Evolutionary conservation across 805 yeast species (phyloP), one percentile per base, ranked within the genome.

Genomic region (Yamadazyma paraphyllophila): DNA sequence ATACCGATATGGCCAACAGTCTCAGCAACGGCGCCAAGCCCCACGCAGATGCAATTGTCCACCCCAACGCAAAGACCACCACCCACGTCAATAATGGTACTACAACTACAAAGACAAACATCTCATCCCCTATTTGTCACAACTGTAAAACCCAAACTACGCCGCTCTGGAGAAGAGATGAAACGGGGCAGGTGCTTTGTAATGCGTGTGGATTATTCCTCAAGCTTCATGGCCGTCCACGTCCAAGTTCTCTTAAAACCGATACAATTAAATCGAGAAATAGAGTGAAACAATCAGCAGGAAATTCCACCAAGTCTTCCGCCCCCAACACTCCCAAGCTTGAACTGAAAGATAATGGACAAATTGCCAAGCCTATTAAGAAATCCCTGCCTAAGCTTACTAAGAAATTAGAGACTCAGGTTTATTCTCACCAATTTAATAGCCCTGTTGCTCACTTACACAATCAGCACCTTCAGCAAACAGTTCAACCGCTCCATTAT

Each of bases 141-240:
- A 91, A 91, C 65, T 91, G 98, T 69, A 79, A 84, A 58, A 91
- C 98, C 1, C 86, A 89, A 47, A 91, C 94, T 1, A 91, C 98
- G 2, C 97, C 98, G 1, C 71, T 91, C 25, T 91, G 97, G 97
- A 78, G 97, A 65, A 76, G 97, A 52, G 97, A 91, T 66, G 97
- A 90, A 58, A 80, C 87, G 9, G 69, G 69, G 13, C 76, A 71
- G 56, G 96, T 91, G 29, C 74, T 91, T 39, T 91, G 98, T 65
- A 91, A 91, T 68, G 98, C 98, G 8, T 89, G 97, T 70, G 97
- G 97, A 0, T 71, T 89, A 41, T 89, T 89, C 58, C 68, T 90
- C 48, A 91, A 91, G 66, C 76, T 91, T 35, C 98, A 91, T 61
- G 96, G 97, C 17, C 79, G 96, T 44, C 88, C 96, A 32, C 76